Conservation (phyloP, 305 asterid species). For the Solanum aculeatissimum region DNA sequence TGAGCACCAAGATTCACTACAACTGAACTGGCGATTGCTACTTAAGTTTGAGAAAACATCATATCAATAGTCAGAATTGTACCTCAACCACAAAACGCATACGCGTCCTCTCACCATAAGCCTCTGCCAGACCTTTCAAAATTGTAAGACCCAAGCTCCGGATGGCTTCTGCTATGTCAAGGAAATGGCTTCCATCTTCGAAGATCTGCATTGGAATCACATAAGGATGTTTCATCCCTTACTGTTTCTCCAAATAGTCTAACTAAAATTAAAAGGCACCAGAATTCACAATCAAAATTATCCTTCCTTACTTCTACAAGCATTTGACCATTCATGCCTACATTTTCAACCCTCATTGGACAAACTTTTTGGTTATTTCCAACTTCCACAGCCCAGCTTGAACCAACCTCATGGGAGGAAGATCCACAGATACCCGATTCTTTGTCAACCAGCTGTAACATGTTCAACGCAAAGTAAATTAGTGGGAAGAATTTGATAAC, state of each 20-base stretch:
- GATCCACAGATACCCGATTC: slow-evolving; percentile 46
- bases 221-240: not conserved
- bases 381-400: slow-evolving; percentile 99
- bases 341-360: slow-evolving; percentile 85
- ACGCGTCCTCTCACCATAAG: slow-evolving; percentile 59
- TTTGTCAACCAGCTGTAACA: slow-evolving; percentile 70
- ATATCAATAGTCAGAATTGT: slow-evolving; percentile 7
- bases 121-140: slow-evolving; percentile 75
- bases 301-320: slow-evolving; percentile 62
- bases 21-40: not conserved
- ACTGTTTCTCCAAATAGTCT: not conserved
- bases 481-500: not conserved
- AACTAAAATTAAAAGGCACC: not conserved
- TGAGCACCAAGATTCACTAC: not conserved
- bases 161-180: slow-evolving; percentile 79
- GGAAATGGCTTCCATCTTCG: slow-evolving; percentile 62
- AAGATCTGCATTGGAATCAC: slow-evolving; percentile 53
- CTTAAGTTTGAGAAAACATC: not conserved
- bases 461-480: not conserved
- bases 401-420: slow-evolving; percentile 65
- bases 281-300: not conserved
- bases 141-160: slow-evolving; percentile 78
- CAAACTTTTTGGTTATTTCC: slow-evolving; percentile 66
- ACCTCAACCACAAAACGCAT: slow-evolving; percentile 96
- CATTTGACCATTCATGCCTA: slow-evolving; percentile 75